phyloP scores from a whole-genome alignment of 2,329 filamentous ascomycete species.

The Cadophora sp. region DNA sequence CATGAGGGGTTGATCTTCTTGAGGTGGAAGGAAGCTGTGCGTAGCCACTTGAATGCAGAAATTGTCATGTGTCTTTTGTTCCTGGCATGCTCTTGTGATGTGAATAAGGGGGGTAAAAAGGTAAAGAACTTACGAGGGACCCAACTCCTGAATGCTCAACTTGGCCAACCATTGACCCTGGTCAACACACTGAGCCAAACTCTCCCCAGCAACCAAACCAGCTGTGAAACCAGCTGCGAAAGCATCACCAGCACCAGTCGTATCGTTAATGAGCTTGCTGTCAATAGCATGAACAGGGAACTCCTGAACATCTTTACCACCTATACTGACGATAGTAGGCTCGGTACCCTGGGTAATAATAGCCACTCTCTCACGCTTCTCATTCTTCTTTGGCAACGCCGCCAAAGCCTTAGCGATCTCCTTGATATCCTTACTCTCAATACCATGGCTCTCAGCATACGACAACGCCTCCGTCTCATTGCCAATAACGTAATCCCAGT shows the following conservation, averaged over 20 bases:
- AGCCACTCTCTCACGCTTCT: slow-evolving; percentile 79
- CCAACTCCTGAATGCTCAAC: slow-evolving; percentile 92
- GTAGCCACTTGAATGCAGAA: slow-evolving; percentile 23
- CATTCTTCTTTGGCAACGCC: slow-evolving; percentile 91
- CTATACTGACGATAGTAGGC: slow-evolving; percentile 83
- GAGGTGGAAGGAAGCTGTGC: background rate
- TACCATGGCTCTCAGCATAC: slow-evolving; percentile 82
- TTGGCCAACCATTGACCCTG: slow-evolving; percentile 97
- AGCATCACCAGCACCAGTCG: slow-evolving; percentile 95
- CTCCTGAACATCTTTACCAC: slow-evolving; percentile 74
- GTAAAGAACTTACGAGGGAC: slow-evolving; percentile 80
- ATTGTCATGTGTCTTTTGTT: background rate
- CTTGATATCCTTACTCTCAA: slow-evolving; percentile 78
- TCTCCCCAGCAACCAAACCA: slow-evolving; percentile 84
- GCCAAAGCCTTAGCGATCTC: slow-evolving; percentile 88
- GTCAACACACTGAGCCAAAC: slow-evolving; percentile 79
- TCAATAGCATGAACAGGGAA: slow-evolving; percentile 84
- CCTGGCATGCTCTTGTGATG: slow-evolving; percentile 3
- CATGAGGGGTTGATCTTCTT: slow-evolving; percentile 8
- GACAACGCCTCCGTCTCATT: slow-evolving; percentile 95
- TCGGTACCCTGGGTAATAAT: slow-evolving; percentile 96
- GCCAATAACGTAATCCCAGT: slow-evolving; percentile 95
- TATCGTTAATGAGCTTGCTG: slow-evolving; percentile 85
- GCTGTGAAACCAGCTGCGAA: slow-evolving; percentile 95
- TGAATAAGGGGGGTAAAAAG: slow-evolving; percentile 24